Evolutionary conservation across 768 basidiomycete species (phyloP).

Genomic region (Russula dissimulans): DNA sequence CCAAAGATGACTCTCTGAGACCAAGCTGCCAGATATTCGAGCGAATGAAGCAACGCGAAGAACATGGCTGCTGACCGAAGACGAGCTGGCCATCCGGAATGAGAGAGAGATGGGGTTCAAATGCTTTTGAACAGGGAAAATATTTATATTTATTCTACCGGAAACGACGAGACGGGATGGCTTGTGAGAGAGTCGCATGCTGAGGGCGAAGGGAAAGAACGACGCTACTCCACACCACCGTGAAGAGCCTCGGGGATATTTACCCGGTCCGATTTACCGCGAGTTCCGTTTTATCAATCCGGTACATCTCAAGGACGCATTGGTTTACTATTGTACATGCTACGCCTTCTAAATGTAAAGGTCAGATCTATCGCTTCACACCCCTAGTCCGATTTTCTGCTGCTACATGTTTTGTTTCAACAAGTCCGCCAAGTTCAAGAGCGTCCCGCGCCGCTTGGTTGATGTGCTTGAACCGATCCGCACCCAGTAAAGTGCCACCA

Average conservation of each 20-base stretch:
- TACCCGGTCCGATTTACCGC: too few species aligned
- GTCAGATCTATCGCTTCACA: background rate
- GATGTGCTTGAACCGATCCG: slow-evolving; percentile 87
- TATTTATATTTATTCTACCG: background rate
- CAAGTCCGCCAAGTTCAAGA: slow-evolving; percentile 77
- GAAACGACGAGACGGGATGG: background rate
- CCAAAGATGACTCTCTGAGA: slow-evolving; percentile 65
- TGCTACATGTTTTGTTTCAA: slow-evolving; percentile 34
- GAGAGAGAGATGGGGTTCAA: background rate
- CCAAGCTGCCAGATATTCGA: slow-evolving; percentile 9
- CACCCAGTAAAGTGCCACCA: slow-evolving; percentile 84
- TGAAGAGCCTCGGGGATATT: too few species aligned
- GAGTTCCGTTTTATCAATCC: too few species aligned
- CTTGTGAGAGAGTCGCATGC: slow-evolving; percentile 4
- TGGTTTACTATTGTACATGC: background rate
- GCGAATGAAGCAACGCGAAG: background rate
- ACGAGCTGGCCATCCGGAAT: slow-evolving; percentile 8
- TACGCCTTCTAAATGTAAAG: background rate
- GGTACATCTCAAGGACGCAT: too few species aligned
- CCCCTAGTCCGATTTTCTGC: background rate
- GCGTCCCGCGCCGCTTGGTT: slow-evolving; percentile 93
- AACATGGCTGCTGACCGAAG: background rate
- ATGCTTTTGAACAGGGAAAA: background rate
- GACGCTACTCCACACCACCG: too few species aligned
- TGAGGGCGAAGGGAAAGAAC: background rate